Evolutionary conservation across 371 early-diverging fungal species (phyloP), one percentile per base, ranked within the genome.

Genomic region (Saksenaea vasiformis): DNA sequence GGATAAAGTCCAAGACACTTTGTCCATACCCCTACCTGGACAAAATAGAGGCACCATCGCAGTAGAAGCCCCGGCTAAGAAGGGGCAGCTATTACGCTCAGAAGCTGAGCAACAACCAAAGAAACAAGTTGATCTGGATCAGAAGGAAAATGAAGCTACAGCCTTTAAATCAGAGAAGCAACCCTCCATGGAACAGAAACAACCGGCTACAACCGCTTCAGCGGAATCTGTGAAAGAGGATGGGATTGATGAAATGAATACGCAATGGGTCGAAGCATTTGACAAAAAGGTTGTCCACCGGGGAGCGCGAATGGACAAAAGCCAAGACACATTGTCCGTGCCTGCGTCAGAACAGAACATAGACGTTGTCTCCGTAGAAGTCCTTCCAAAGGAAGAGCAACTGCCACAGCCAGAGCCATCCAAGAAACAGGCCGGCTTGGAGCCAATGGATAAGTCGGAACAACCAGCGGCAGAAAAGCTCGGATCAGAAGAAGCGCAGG

Each of bases 201-300:
- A 5, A 22, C 8, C n/a, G n/a, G 24, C 51, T 22, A 9, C 22
- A 1, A 7, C 22, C 2, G 7, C 51, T 0, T 5, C n/a, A 22
- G 10, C 11, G 0, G 26, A 22, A 1, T 8, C 19, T 9, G 26
- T 22, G 7, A 9, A 47, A n/a, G 51, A 47, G 8, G 51, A 47
- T 22, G 51, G 22, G 17, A 47, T 47, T 5, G 41, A 37, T 14
- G 66, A 68, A 4, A 35, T 62, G 9, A 64, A 73, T 61, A 13
- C 34, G 17, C 62, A 67, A 27, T 77, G 73, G 73, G 69, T 67
- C n/a, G 61, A 69, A 24, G 77, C 71, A 0, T 73, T 77, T 66
- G 77, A 70, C 14, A 66, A 61, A 41, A 72, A 70, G 26, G 63
- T 73, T 0, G 65, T 58, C 44, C 69, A 69, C 17, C 24, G 75